phyloP scores from a whole-genome alignment of 345 rosid genomes.

The Citrus maxima region DNA sequence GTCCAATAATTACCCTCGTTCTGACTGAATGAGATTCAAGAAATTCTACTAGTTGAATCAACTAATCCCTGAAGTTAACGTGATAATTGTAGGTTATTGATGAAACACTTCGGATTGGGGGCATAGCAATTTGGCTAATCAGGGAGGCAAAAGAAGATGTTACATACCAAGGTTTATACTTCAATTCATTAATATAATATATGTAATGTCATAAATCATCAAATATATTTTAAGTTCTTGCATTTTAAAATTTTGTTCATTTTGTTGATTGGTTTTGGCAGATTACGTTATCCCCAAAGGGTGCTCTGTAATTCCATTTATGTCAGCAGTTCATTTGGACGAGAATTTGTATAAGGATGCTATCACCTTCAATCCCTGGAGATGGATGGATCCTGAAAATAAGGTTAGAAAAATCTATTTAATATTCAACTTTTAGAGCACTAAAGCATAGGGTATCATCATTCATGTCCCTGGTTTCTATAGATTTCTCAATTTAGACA shows the following conservation, averaged over 20 bases:
- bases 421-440: neutral
- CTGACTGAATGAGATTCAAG: neutral
- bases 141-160: constrained; percentile 87
- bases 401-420: constrained; percentile 26
- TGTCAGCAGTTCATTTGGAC: constrained; percentile 82
- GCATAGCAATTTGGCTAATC: constrained; percentile 90
- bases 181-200: neutral
- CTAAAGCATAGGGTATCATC: neutral
- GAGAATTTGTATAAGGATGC: constrained; percentile 56
- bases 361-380: constrained; percentile 69
- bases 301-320: constrained; percentile 77
- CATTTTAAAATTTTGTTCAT: neutral
- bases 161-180: constrained; percentile 43
- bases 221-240: neutral
- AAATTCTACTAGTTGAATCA: neutral
- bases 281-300: constrained; percentile 83
- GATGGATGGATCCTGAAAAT: constrained; percentile 79
- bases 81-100: constrained; percentile 55
- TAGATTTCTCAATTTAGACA: neutral
- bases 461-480: neutral
- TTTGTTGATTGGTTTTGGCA: constrained; percentile 17
- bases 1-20: neutral
- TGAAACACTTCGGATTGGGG: constrained; percentile 82
- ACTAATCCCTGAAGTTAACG: neutral
- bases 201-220: neutral